Conservation (phyloP, 148 eudicot species). For the Suaeda aralocaspica region DNA sequence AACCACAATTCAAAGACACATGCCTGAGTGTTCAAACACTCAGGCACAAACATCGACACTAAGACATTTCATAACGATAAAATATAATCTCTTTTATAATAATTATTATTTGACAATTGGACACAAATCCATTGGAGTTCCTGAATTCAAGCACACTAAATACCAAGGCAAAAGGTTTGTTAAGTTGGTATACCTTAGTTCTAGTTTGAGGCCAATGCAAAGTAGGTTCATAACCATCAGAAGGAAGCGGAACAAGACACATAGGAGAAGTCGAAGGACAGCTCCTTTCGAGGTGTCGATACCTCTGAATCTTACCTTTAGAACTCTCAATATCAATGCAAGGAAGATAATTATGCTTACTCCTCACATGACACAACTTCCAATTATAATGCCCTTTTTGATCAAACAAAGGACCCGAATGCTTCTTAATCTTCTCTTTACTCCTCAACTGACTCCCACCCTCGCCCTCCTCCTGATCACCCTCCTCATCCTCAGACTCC, state of each 20-base stretch:
- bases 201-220: conserved; percentile 87
- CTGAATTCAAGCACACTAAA: too few species aligned
- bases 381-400: conserved; percentile 67
- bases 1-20: too few species aligned
- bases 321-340: conserved; percentile 82
- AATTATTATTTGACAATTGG: too few species aligned
- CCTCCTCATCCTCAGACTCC: conserved; percentile 19
- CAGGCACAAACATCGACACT: too few species aligned
- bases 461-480: conserved; percentile 37
- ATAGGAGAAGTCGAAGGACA: conserved; percentile 65
- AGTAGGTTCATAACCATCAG: conserved; percentile 69
- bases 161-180: not conserved
- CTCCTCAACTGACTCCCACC: conserved; percentile 14
- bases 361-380: conserved; percentile 70
- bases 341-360: conserved; percentile 93
- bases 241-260: conserved; percentile 96
- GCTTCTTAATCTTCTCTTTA: conserved; percentile 32
- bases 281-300: conserved; percentile 80
- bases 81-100: too few species aligned
- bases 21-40: too few species aligned
- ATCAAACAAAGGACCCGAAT: conserved; percentile 69
- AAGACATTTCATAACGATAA: too few species aligned
- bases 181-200: conserved; percentile 48
- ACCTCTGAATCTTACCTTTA: conserved; percentile 47
- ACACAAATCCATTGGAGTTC: too few species aligned